Percentiles rank a stretch among this genome's conserved stretches.
These are phyloP conservation scores for Ceratocystis papillata DNA, from an alignment of 2,329 filamentous ascomycete genomes.

Conservation along the genomic window DNA sequence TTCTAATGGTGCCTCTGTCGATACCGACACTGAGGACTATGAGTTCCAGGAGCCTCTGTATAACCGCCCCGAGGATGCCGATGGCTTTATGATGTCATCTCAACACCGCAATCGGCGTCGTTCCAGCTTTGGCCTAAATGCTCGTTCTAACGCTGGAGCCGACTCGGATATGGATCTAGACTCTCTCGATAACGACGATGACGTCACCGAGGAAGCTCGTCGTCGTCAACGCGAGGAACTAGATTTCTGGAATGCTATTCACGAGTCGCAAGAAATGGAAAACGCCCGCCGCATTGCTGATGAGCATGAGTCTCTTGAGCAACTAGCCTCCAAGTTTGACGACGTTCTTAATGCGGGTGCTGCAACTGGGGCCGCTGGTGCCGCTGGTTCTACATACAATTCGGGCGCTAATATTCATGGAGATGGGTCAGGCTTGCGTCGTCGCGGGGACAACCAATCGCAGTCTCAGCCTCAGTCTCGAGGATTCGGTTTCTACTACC, in stretches of 20 bases:
- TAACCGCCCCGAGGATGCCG: slow-evolving; percentile 55
- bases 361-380: slow-evolving; percentile 43
- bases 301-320: slow-evolving; percentile 25
- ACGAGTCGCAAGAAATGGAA: slow-evolving; percentile 39
- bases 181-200: slow-evolving; percentile 33
- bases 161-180: neutral
- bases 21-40: slow-evolving; percentile 39
- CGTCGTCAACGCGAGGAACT: slow-evolving; percentile 53
- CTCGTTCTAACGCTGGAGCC: slow-evolving; percentile 24
- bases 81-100: slow-evolving; percentile 50
- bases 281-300: slow-evolving; percentile 25
- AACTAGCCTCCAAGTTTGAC: slow-evolving; percentile 42
- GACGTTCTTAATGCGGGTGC: slow-evolving; percentile 46
- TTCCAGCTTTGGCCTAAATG: slow-evolving; percentile 27
- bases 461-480: slow-evolving; percentile 1
- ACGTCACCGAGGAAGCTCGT: slow-evolving; percentile 52
- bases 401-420: slow-evolving; percentile 40
- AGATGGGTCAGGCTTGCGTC: slow-evolving; percentile 37
- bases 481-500: slow-evolving; percentile 7
- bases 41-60: slow-evolving; percentile 43
- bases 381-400: slow-evolving; percentile 48
- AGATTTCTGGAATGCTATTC: slow-evolving; percentile 53
- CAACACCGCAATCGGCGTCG: slow-evolving; percentile 33
- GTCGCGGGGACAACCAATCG: slow-evolving; percentile 34
- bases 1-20: neutral